A percentile compares a stretch with the other conserved stretches of the same genome.
phyloP scores from a whole-genome alignment of 2,329 filamentous ascomycete genomes.

The Penicillium sp. region DNA sequence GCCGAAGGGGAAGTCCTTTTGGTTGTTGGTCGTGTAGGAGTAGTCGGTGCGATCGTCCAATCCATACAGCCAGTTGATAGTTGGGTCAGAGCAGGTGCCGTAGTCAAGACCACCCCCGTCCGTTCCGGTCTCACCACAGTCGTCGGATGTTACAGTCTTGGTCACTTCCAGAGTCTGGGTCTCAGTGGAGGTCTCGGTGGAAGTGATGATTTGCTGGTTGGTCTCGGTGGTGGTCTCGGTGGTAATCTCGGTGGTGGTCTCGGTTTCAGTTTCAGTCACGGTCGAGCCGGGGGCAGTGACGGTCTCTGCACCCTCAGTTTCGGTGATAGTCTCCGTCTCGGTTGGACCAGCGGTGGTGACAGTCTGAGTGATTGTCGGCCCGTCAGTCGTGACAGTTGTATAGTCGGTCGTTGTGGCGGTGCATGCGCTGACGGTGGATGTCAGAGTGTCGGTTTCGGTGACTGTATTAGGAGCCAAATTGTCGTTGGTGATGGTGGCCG shows the following conservation, averaged over 20 bases:
- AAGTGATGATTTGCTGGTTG: background rate
- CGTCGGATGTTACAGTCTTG: background rate
- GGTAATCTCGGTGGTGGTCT: background rate
- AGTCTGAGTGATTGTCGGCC: background rate
- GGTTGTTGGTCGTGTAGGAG: constrained; percentile 18
- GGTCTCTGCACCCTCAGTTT: constrained; percentile 4
- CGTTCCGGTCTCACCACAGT: background rate
- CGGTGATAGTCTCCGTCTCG: background rate
- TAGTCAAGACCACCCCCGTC: background rate
- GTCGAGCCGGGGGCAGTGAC: constrained; percentile 1
- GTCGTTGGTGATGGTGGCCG: constrained; percentile 1
- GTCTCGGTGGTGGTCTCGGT: background rate
- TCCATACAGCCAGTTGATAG: constrained; percentile 18
- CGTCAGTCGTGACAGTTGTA: constrained; percentile 1
- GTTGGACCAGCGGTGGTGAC: constrained; percentile 4
- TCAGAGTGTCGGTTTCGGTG: constrained; percentile 5
- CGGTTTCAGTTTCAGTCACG: background rate
- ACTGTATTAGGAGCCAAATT: background rate
- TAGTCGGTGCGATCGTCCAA: constrained; percentile 10
- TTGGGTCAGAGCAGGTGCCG: constrained; percentile 5
- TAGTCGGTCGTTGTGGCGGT: constrained; percentile 8
- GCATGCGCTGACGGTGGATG: constrained; percentile 1
- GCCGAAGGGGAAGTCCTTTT: constrained; percentile 18
- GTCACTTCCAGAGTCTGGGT: background rate
- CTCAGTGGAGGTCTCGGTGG: background rate